Conservation (phyloP, 129 eudicot species). For the Chrysanthemum seticuspe region DNA sequence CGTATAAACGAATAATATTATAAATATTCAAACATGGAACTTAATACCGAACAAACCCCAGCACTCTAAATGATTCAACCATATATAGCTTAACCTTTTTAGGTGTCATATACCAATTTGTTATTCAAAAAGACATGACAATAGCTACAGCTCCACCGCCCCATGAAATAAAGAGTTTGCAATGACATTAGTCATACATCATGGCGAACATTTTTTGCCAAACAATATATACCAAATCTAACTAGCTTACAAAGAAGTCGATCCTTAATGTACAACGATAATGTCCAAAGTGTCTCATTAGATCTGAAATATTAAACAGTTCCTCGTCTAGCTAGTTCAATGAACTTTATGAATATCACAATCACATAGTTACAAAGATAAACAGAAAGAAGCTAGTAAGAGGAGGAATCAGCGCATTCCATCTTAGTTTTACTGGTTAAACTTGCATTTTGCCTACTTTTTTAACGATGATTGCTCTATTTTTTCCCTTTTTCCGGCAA, state of each 20-base stretch:
- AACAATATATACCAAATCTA: not conserved
- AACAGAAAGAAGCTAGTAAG: no score
- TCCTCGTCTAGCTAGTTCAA: no score
- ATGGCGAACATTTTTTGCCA: not conserved
- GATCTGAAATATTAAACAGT: no score
- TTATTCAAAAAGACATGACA: not conserved
- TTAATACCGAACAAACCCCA: no score
- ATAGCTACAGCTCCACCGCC: not conserved
- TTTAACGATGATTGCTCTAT: not conserved
- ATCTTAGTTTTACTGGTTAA: no score
- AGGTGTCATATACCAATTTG: not conserved
- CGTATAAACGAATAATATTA: no score
- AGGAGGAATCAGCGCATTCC: no score
- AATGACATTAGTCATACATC: not conserved
- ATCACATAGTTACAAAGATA: no score
- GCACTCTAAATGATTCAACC: not conserved
- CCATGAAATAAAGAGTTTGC: constrained; percentile 2
- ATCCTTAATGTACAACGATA: not conserved
- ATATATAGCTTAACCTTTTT: not conserved
- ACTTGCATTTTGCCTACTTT: no score
- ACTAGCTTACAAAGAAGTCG: not conserved
- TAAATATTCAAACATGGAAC: no score
- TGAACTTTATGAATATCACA: no score
- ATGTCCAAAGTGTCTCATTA: no score
- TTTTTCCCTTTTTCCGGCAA: not conserved